These are phyloP conservation scores for Saccharomycopsis selenospora DNA, from an alignment of 805 yeast species.

Conservation along the genomic window DNA sequence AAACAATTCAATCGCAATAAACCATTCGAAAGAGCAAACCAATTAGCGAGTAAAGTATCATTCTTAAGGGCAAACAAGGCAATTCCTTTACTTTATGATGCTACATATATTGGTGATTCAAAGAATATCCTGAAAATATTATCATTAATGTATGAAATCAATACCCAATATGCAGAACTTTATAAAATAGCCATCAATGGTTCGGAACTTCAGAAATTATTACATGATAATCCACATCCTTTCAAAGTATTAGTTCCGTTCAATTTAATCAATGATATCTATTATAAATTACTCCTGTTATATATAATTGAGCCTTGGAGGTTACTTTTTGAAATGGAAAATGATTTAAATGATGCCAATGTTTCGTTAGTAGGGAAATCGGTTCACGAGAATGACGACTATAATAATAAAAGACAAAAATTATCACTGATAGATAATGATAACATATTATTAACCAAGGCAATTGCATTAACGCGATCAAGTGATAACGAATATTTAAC, in stretches of 20 bases:
- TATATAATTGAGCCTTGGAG: conserved; percentile 1
- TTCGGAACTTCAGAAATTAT: background rate
- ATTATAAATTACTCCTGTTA: background rate
- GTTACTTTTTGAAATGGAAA: background rate
- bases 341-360: background rate
- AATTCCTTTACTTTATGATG: background rate
- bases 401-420: too few relatives aligned
- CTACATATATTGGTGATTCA: background rate
- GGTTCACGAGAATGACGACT: too few relatives aligned
- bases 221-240: background rate
- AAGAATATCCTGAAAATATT: background rate
- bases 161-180: background rate
- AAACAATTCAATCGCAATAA: too few relatives aligned
- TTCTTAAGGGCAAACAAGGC: too few relatives aligned
- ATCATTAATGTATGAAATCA: background rate
- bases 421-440: background rate
- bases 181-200: background rate
- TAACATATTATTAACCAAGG: background rate
- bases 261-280: background rate
- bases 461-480: background rate
- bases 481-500: background rate
- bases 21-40: too few relatives aligned
- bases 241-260: background rate
- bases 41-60: too few relatives aligned
- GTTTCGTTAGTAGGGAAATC: background rate